These are phyloP conservation scores for Trichosporon asahii DNA, from an alignment of 1,284 basidiomycete genomes.

Conservation along the genomic window DNA sequence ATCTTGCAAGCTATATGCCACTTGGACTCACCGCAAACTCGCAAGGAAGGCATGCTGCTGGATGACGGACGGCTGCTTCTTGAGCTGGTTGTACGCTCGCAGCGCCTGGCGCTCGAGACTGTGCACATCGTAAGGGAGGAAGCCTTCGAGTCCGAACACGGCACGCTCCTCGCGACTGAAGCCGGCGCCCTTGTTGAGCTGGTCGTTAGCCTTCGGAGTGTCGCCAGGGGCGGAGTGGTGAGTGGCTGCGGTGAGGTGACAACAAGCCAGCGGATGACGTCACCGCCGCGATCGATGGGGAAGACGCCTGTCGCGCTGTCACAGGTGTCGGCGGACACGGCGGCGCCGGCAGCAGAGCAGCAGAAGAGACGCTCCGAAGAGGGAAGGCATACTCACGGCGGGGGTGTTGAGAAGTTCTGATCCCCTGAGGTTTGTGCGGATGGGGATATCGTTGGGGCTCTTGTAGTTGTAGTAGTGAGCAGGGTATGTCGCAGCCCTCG, in stretches of 20 bases:
- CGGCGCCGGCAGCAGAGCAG: not conserved
- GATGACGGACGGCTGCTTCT: conserved; percentile 42
- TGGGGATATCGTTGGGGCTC: conserved; percentile 40
- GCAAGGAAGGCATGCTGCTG: conserved; percentile 20
- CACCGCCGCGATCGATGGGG: not conserved
- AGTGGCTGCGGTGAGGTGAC: not conserved
- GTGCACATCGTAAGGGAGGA: conserved; percentile 70
- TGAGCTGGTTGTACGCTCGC: conserved; percentile 65
- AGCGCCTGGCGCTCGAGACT: conserved; percentile 67
- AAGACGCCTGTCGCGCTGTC: not conserved
- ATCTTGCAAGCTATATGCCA: not conserved
- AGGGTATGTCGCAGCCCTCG: not conserved
- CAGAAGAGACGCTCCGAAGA: not conserved
- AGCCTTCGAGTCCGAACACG: conserved; percentile 69
- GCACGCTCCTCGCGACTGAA: conserved; percentile 67
- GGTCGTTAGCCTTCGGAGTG: not conserved
- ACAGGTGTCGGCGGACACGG: not conserved
- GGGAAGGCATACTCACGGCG: conserved; percentile 28
- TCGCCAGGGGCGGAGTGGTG: not conserved
- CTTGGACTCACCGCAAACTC: not conserved
- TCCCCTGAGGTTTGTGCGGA: conserved; percentile 29
- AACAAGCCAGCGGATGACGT: not conserved
- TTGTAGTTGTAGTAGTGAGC: conserved; percentile 15
- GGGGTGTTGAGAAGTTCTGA: conserved; percentile 46
- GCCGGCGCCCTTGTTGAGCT: conserved; percentile 60